Base-by-base conservation (phyloP, 1,284 basidiomycete genomes). In the Inonotus hispidus region DNA sequence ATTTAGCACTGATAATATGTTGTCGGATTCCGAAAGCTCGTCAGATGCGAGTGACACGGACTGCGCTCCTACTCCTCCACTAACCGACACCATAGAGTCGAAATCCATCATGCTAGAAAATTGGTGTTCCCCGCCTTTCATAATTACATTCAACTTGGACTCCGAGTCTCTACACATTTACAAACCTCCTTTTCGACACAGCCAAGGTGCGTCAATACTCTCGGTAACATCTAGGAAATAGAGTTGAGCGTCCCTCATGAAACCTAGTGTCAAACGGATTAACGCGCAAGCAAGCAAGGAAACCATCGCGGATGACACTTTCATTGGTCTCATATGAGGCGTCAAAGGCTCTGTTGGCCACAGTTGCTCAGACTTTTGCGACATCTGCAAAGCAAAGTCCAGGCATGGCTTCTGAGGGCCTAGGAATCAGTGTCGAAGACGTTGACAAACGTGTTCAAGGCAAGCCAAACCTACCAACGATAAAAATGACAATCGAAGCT, bases 11-110 rank as follows among this genome's bases (percentile, higher is more conserved):
- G 23, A 25, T 13, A 27, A 53, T 11, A 37, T 68, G 38, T 63
- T 65, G n/a, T 68, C 71, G 7, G 71, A 74, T 58, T 75, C 79
- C 52, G 78, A 77, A 27, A 49, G 39, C 27, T 77, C 76, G 52
- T 79, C 78, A 53, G 79, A 79, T 14, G 84, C 84, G 64, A 68
- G 69, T 29, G 72, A 73, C 21, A 69, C 80, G 2, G 81, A 83
- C 68, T 89, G 84, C 69, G 87, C 88, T 46, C 74, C 82, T 58
- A 91, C 88, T 0, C 88, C 88, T 27, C 88, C 88, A 2, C 74
- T 79, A 21, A 90, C 88, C 7, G 87, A 89, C 67, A 78, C 80
- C 66, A 82, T 85, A 23, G 81, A 80, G 27, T 87, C 85, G 5
- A 77, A 82, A 63, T 77, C 82, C 21, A 72, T 83, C 27, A 84